Conservation (phyloP, 805 yeast species). For the Alloascoidea africana region DNA sequence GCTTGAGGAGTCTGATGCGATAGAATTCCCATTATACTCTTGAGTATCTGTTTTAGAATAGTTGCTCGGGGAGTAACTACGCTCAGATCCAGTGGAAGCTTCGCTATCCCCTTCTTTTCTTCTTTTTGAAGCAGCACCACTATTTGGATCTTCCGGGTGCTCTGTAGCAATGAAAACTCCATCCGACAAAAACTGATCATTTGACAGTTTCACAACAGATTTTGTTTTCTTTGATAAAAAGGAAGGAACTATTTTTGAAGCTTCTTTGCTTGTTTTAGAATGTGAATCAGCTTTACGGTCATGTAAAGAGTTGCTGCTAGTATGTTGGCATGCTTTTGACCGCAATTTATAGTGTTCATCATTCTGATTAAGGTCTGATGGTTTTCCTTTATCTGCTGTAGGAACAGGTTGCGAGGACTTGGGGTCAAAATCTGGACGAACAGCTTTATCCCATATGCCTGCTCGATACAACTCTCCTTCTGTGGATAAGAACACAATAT, state of each 20-base stretch:
- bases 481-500: conserved; percentile 56
- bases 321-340: too few relatives aligned
- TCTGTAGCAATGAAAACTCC: neutral
- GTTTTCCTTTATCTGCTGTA: neutral
- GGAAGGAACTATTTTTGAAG: neutral
- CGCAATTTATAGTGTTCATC: too few relatives aligned
- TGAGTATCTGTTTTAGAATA: too few relatives aligned
- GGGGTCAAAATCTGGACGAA: too few relatives aligned
- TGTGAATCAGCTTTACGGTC: neutral
- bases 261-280: neutral
- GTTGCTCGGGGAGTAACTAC: too few relatives aligned
- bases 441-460: conserved; percentile 70
- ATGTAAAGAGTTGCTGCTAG: neutral
- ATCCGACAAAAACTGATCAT: neutral
- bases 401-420: neutral
- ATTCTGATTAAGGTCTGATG: neutral
- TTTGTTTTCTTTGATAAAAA: neutral
- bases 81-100: too few relatives aligned
- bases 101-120: too few relatives aligned
- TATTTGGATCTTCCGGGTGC: too few relatives aligned
- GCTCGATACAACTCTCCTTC: conserved; percentile 66
- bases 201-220: neutral
- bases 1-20: too few relatives aligned
- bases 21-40: too few relatives aligned
- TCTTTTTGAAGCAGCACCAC: too few relatives aligned